Conservation (phyloP, 108 stramenopile species). For the Phaeodactylum tricornutum region DNA sequence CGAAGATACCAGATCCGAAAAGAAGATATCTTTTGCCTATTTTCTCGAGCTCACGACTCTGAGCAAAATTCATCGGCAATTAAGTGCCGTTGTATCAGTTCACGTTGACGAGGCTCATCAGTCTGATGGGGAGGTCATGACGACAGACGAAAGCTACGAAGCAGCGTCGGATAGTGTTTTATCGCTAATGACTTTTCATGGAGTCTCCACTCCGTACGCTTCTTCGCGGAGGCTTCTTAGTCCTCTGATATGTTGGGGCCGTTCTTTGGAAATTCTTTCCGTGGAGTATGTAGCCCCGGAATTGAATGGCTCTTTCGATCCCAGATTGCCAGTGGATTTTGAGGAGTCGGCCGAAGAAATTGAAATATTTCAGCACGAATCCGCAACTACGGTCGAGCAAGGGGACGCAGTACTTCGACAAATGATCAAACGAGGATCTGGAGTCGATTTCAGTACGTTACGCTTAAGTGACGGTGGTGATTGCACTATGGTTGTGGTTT, state of each 20-base stretch:
- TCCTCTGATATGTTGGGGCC: conserved; percentile 66
- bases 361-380: conserved; percentile 6
- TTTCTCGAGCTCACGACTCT: conserved; percentile 58
- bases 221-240: conserved; percentile 53
- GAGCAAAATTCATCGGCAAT: conserved; percentile 52
- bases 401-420: conserved; percentile 59
- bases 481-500: conserved; percentile 74
- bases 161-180: conserved; percentile 1
- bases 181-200: too few species aligned
- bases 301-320: conserved; percentile 7
- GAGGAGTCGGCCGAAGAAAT: neutral
- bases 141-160: too few species aligned
- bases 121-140: too few species aligned
- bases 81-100: conserved; percentile 57
- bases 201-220: too few species aligned
- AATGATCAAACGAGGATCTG: conserved; percentile 75
- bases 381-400: conserved; percentile 13
- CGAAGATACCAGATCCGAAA: neutral
- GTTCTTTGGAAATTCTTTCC: conserved; percentile 46
- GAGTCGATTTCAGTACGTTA: conserved; percentile 75
- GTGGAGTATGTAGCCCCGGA: conserved; percentile 42
- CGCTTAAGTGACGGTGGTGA: conserved; percentile 72
- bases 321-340: conserved; percentile 22
- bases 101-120: neutral
- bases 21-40: conserved; percentile 24